Percentiles rank a stretch among this genome's conserved stretches.
These are phyloP conservation scores for Hysterium pulicare DNA, from an alignment of 2,329 filamentous ascomycete genomes.

Conservation along the genomic window DNA sequence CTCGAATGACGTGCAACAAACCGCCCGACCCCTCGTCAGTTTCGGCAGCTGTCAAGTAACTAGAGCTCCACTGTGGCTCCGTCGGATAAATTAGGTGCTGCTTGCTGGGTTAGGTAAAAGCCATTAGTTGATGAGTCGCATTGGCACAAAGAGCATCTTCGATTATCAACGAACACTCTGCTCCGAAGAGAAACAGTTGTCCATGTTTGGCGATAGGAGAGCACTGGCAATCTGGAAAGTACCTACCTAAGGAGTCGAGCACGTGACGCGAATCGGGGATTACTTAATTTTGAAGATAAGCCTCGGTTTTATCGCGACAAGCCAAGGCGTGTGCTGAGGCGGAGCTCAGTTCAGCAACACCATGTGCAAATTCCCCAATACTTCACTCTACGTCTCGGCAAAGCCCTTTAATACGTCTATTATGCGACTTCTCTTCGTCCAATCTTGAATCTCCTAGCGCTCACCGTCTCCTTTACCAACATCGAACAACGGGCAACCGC, in stretches of 20 bases:
- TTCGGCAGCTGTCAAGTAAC: too few species aligned
- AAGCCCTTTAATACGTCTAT: background rate
- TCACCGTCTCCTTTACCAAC: background rate
- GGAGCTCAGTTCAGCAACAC: background rate
- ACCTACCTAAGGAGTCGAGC: background rate
- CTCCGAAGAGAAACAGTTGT: background rate
- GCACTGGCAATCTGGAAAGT: background rate
- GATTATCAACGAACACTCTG: background rate
- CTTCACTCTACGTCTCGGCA: background rate
- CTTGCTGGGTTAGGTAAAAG: background rate
- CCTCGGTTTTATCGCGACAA: background rate
- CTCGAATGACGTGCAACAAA: background rate
- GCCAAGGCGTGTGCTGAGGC: background rate
- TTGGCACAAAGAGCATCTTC: background rate
- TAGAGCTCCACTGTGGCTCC: background rate
- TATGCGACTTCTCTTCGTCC: background rate
- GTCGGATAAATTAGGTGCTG: conserved; percentile 1
- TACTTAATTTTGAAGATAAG: background rate
- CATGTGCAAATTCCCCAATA: background rate
- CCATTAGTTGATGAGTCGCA: background rate
- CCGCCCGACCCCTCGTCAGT: background rate
- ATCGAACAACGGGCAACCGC: background rate
- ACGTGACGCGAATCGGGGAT: background rate
- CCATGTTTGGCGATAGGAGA: background rate
- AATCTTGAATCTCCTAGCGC: too few species aligned